Base-by-base conservation (phyloP, 768 basidiomycete genomes). In the Termitomyces sp. region DNA sequence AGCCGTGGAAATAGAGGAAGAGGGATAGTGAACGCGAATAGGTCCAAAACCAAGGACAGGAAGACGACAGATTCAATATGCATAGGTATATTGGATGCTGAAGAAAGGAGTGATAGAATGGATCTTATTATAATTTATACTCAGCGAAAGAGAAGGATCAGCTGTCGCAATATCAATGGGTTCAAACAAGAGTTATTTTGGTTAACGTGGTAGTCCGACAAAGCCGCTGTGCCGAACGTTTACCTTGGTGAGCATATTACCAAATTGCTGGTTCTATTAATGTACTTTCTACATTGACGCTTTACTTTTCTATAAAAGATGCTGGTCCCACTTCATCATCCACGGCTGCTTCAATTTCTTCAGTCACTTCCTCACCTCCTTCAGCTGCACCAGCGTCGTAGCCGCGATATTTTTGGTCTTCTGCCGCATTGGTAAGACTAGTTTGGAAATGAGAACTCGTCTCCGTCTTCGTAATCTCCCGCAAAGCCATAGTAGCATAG, bases 1-100 rank as follows among this genome's bases (percentile, higher is more conserved):
- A 98, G 77, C n/a, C 95, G 84, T n/a, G 96, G 96, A 70, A 98
- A 98, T 30, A 98, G 81, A 21, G 96, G 96, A n/a, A 98, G 78
- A 10, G 93, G 94, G 45, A 96, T 90, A 22, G 93, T 97, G 70
- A 95, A 96, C 12, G 93, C 91, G 79, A 78, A 74, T 22, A 99
- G 82, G 70, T 99, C 96, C 41, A 98, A 78, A 24, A 99, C 78
- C 30, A 99, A 76, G 2, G 94, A 94, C 51, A 93, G 65, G 71
- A 99, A 98, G 44, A 98, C 92, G 55, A 94, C 77, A 19, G 77
- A 80, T 67, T 95, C 88, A 51, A 94, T 81, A 62, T 73, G 74
- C 84, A 89, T 90, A 10, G 9, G 5, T n/a, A 4, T 34, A 19
- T 19, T 30, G 28, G 38, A 42, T 24, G 30, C 8, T 43, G 52